Evolutionary conservation across 2,329 filamentous ascomycete species (phyloP), one percentile per base, ranked within the genome.

Genomic region (Dactylellina haptotyla): DNA sequence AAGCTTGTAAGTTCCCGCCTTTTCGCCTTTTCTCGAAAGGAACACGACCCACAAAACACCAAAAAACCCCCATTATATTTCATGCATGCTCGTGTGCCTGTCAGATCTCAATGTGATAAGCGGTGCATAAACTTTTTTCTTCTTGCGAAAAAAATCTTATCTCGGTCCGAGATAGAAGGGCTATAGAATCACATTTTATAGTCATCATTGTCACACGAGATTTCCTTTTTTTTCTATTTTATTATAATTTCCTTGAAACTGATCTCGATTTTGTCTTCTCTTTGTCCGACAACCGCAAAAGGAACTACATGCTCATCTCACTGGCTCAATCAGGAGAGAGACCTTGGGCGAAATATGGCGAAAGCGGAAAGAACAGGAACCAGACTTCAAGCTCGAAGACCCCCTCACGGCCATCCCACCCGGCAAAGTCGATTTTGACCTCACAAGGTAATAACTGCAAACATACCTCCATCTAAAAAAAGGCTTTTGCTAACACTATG

Each of bases 281-380:
- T 66, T 59, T 56, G 18, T 34, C 32, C 32, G 32, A 6, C 14
- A 37, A 16, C 50, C 62, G 20, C 56, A 66, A 51, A 73, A 78
- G 77, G 77, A 93, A 89, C 85, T 94, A 59, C 91, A 95, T 78
- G 91, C 91, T 75, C 91, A 95, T 80, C 84, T 95, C 46, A 91
- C 88, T 41, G 91, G 91, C 59, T 92, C 89, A 80, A 91, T 95
- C 79, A 89, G 87, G 78, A 87, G 89, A 30, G 82, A 87, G 77
- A 89, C 87, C 73, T 86, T 95, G 1, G 90, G 92, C 78, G 85
- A 91, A 37, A 87, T 94, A 79, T 95, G 91, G 90, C 77, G 82
- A 51, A 80, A 80, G 62, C 90, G 88, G 79, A 87, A 85, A 69
- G 81, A 82, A 2, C 77, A 79, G 18, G 81, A 84, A 5, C 82